Evolutionary conservation across 441 rosid genomes (phyloP).

Genomic region (Adansonia rubrostipa): DNA sequence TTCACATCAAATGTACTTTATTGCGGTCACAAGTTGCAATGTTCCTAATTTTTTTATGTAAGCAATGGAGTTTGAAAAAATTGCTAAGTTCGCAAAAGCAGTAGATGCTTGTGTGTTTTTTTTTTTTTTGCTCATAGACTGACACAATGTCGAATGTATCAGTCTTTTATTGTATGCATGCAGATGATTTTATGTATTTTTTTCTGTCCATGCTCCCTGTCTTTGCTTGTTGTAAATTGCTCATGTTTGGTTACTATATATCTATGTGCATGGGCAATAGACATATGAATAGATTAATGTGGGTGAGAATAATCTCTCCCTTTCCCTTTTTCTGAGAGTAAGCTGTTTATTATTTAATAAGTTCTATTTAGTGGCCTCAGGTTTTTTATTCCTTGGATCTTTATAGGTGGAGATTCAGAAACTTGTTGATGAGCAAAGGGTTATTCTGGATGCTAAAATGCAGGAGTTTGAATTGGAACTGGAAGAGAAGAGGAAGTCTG

Average conservation of each 20-base stretch:
- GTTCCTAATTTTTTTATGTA: background rate
- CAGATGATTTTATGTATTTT: background rate
- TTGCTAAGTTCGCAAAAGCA: conserved; percentile 4
- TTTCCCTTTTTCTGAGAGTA: conserved; percentile 13
- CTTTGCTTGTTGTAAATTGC: background rate
- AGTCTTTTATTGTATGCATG: conserved; percentile 16
- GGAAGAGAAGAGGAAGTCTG: conserved; percentile 54
- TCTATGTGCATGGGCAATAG: background rate
- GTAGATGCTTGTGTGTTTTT: background rate
- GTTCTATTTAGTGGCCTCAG: conserved; percentile 14
- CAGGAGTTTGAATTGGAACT: conserved; percentile 65
- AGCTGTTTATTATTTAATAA: conserved; percentile 24
- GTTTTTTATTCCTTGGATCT: conserved; percentile 22
- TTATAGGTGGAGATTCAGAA: conserved; percentile 66
- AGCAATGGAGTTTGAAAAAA: background rate
- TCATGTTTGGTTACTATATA: background rate
- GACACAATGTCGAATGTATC: background rate
- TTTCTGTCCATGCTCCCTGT: background rate
- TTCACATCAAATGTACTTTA: background rate
- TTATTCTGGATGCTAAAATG: conserved; percentile 51
- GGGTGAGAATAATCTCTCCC: background rate
- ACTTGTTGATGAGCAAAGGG: conserved; percentile 68
- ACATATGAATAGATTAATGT: background rate
- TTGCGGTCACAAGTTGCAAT: background rate
- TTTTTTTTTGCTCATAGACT: background rate